Percentiles rank a stretch among this genome's conserved stretches.
Evolutionary conservation across 345 rosid species (phyloP).

Genomic region (Boechera retrofracta): DNA sequence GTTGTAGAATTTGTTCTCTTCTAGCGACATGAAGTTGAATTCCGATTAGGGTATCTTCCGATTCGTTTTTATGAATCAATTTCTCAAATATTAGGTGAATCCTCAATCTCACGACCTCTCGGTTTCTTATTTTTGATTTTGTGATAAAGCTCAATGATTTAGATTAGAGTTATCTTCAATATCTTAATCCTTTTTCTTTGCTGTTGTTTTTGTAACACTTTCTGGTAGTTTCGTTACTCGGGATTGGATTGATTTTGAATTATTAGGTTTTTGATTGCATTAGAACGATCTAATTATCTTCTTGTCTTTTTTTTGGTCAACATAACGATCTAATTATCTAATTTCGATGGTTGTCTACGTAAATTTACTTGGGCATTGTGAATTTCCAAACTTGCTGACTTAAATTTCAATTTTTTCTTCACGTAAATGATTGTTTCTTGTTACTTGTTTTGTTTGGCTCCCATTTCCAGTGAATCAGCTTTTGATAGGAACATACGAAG

Average conservation of each 20-base stretch:
- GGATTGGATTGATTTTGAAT: conserved; percentile 19
- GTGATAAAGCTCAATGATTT: conserved; percentile 14
- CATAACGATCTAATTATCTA: neutral
- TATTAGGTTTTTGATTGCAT: conserved; percentile 11
- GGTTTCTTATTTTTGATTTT: neutral
- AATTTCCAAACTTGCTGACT: conserved; percentile 29
- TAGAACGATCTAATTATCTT: neutral
- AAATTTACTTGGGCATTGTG: conserved; percentile 25
- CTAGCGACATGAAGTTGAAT: conserved; percentile 10
- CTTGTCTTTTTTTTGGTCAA: no score
- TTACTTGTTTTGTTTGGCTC: conserved; percentile 3
- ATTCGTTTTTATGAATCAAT: conserved; percentile 6
- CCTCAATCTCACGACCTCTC: conserved; percentile 15
- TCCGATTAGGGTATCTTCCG: conserved; percentile 7
- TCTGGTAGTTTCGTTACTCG: neutral
- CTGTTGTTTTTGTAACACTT: neutral
- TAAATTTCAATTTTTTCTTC: neutral
- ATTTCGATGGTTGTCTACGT: neutral
- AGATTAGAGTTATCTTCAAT: neutral
- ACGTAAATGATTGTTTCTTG: conserved; percentile 19
- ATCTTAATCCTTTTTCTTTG: neutral
- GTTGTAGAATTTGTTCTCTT: conserved; percentile 26
- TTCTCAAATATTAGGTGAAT: conserved; percentile 8
- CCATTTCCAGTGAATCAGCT: conserved; percentile 24
- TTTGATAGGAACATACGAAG: neutral